A percentile compares a stretch with the other conserved stretches of the same genome.
These are phyloP conservation scores for Zymoseptoria pseudotritici DNA, from an alignment of 2,329 filamentous ascomycete species.

Conservation along the genomic window DNA sequence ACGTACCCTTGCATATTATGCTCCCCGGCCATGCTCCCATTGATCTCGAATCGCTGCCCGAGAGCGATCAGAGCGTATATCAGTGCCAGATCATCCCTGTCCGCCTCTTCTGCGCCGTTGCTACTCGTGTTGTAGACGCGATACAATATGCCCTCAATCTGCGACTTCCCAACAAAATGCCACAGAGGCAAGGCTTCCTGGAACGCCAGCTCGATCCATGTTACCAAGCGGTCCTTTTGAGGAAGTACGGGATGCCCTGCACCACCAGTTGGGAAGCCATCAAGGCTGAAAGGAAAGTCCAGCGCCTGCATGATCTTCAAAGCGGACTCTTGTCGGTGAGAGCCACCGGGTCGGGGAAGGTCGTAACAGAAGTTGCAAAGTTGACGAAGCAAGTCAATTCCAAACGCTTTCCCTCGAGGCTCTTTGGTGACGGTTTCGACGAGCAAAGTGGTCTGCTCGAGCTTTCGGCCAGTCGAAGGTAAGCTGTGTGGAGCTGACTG, in stretches of 20 bases:
- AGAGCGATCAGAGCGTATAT: slow-evolving; percentile 13
- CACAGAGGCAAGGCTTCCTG: slow-evolving; percentile 12
- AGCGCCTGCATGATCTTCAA: slow-evolving; percentile 13
- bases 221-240: slow-evolving; percentile 2
- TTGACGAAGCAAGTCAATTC: slow-evolving; percentile 14
- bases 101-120: slow-evolving; percentile 9
- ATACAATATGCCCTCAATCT: slow-evolving; percentile 9
- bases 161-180: slow-evolving; percentile 12
- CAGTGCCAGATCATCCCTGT: slow-evolving; percentile 14
- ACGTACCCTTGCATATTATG: slow-evolving; percentile 3
- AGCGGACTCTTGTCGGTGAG: slow-evolving; percentile 4
- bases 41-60: slow-evolving; percentile 13
- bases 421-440: slow-evolving; percentile 13
- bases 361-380: slow-evolving; percentile 11
- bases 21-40: not conserved
- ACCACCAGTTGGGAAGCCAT: not conserved
- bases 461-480: not conserved
- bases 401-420: slow-evolving; percentile 13
- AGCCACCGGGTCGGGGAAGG: not conserved
- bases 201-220: slow-evolving; percentile 10
- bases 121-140: slow-evolving; percentile 10
- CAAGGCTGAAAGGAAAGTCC: slow-evolving; percentile 5
- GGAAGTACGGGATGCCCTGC: slow-evolving; percentile 8
- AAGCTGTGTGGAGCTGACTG: not conserved
- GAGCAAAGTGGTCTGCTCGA: not conserved